A percentile compares a stretch with the other conserved stretches of the same genome.
phyloP scores from a whole-genome alignment of 2,329 filamentous ascomycete species.

The Colletotrichum sp. region DNA sequence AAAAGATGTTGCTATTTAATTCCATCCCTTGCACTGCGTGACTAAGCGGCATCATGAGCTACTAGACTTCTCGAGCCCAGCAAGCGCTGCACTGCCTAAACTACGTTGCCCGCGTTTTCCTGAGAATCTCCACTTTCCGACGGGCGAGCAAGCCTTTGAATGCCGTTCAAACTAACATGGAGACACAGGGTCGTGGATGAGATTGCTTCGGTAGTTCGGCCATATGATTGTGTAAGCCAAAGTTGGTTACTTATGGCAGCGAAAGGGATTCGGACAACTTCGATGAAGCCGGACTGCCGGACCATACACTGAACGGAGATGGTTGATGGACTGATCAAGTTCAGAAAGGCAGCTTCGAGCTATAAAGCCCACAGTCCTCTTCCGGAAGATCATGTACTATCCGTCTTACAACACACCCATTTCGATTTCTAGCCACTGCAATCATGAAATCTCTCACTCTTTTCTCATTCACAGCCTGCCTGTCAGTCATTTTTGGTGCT shows the following conservation, averaged over 20 bases:
- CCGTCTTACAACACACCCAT: neutral
- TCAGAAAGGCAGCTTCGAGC: neutral
- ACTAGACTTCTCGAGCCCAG: neutral
- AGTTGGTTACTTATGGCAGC: fast-evolving
- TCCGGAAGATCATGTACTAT: neutral
- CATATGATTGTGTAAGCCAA: fast-evolving
- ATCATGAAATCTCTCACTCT: neutral
- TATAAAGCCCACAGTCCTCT: neutral
- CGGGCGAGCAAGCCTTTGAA: fast-evolving
- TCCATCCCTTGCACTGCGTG: neutral
- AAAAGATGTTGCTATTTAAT: fast-evolving
- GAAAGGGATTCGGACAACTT: fast-evolving
- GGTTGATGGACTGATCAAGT: fast-evolving
- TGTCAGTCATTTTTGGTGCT: neutral
- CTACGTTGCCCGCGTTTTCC: fast-evolving
- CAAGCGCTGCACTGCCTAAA: neutral
- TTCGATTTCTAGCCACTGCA: neutral
- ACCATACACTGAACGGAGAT: fast-evolving
- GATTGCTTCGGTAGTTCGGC: neutral
- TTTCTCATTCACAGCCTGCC: neutral
- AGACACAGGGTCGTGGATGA: fast-evolving
- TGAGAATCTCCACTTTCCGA: neutral
- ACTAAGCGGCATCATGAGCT: neutral
- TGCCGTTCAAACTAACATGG: neutral
- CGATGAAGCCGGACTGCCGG: neutral